phyloP scores from a whole-genome alignment of 345 rosid species.

The Boechera stricta region DNA sequence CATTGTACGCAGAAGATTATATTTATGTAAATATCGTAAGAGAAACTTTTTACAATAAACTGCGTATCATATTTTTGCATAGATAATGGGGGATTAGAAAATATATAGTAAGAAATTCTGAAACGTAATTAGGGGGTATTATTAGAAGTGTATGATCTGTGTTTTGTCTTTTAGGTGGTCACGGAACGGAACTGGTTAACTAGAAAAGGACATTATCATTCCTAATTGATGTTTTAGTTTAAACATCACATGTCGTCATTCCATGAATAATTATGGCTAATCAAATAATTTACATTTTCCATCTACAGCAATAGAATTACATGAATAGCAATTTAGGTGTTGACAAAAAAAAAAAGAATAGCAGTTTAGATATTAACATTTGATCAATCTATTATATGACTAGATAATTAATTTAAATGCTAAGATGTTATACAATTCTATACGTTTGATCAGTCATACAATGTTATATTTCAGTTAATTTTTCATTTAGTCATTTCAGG shows the following conservation, averaged over 20 bases:
- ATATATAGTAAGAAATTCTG: too few relatives aligned
- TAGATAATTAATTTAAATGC: neutral
- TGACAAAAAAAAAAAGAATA: neutral
- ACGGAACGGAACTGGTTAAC: constrained; percentile 12
- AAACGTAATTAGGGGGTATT: neutral
- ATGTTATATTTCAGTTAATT: neutral
- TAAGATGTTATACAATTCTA: neutral
- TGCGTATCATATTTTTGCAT: too few relatives aligned
- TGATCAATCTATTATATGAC: neutral
- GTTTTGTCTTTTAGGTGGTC: constrained; percentile 9
- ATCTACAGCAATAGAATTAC: neutral
- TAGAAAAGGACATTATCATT: constrained; percentile 16
- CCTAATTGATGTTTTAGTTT: neutral
- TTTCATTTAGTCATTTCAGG: neutral
- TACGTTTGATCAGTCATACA: neutral
- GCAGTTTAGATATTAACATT: too few relatives aligned
- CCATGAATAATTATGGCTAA: neutral
- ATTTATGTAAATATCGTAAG: too few relatives aligned
- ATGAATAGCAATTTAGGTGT: neutral
- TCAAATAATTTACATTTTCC: neutral
- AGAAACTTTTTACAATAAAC: too few relatives aligned
- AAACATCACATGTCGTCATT: constrained; percentile 2
- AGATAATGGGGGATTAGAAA: too few relatives aligned
- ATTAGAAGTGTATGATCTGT: neutral
- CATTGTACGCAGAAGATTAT: too few relatives aligned